Base-by-base conservation (phyloP, 305 asterid genomes). In the Fraxinus xanthoxyloides region DNA sequence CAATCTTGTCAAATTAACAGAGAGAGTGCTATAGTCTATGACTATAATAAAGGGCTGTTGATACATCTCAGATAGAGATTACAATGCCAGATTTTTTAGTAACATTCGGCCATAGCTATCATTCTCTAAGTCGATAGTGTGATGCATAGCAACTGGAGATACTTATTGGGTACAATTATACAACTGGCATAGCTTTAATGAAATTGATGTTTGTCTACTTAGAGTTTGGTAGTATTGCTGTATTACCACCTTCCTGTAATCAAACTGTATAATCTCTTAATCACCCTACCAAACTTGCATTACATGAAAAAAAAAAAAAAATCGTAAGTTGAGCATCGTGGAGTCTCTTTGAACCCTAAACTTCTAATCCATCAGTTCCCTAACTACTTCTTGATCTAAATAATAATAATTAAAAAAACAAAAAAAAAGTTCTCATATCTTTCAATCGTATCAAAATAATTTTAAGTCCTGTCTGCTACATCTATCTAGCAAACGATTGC, bases 351-450 rank as follows among this genome's bases (percentile, higher is more conserved):
- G 31, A 75, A 75, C 21, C 21, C 19, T n/a, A 43, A 76, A 13
- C 67, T 24, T 10, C n/a, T 67, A 17, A 72, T 26, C 5, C 63
- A 82, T 30, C 28, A 48, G 48, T 82, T 17, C 17, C 80, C 40
- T 12, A 72, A 59, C 3, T 63, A 74, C 76, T 74, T 13, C 76
- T 59, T 32, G 43, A 80, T 80, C 61, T 59, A 59, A 21, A 59
- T 19, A 23, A 7, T 43, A 61, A 59, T 19, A 59, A 59, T 19
- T n/a, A 7, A 17, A 7, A 2, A 23, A 63, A 72, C n/a, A n/a
- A n/a, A n/a, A n/a, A n/a, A n/a, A n/a, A n/a, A n/a, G n/a, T n/a
- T n/a, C n/a, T n/a, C n/a, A n/a, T n/a, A n/a, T n/a, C n/a, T n/a
- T n/a, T n/a, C n/a, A n/a, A n/a, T n/a, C n/a, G n/a, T n/a, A n/a